Evolutionary conservation across 2,329 filamentous ascomycete species (phyloP).

Genomic region (Alternaria sp.): DNA sequence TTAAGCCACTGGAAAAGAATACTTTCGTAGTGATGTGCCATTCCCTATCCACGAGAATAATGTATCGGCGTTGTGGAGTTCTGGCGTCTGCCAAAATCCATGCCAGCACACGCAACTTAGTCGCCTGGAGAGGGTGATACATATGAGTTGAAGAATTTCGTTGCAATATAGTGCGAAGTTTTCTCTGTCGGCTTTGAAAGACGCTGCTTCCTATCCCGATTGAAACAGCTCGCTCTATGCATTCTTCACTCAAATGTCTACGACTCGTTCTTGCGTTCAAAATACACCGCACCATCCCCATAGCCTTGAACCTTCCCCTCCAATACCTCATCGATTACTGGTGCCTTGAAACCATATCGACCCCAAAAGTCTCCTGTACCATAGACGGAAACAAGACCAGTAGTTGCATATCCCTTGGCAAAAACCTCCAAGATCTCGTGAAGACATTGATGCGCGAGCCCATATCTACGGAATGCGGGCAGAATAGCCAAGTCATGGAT

Average conservation of each 20-base stretch:
- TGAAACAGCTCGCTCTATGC: not conserved
- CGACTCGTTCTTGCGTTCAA: constrained; percentile 18
- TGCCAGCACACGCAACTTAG: not conserved
- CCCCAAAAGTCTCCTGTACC: constrained; percentile 21
- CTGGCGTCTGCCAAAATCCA: not conserved
- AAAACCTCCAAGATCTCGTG: not conserved
- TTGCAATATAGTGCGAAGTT: not conserved
- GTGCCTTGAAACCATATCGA: constrained; percentile 17
- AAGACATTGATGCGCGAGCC: constrained; percentile 8
- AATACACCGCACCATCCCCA: constrained; percentile 19
- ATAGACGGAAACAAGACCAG: constrained; percentile 21
- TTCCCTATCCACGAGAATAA: not conserved
- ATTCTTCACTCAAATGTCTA: not conserved
- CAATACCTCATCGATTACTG: constrained; percentile 2
- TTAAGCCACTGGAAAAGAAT: not conserved
- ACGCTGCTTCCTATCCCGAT: not conserved
- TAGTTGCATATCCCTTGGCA: constrained; percentile 9
- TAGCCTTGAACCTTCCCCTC: constrained; percentile 16
- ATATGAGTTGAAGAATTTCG: not conserved
- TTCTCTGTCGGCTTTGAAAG: not conserved
- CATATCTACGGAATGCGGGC: constrained; percentile 10
- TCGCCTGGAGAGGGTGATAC: not conserved
- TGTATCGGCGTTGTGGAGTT: not conserved
- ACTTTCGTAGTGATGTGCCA: not conserved
- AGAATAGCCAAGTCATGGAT: constrained; percentile 30